Percentiles rank a stretch among this genome's conserved stretches.
phyloP scores from a whole-genome alignment of 1,284 basidiomycete species.

The Macrocystidia cucumis region DNA sequence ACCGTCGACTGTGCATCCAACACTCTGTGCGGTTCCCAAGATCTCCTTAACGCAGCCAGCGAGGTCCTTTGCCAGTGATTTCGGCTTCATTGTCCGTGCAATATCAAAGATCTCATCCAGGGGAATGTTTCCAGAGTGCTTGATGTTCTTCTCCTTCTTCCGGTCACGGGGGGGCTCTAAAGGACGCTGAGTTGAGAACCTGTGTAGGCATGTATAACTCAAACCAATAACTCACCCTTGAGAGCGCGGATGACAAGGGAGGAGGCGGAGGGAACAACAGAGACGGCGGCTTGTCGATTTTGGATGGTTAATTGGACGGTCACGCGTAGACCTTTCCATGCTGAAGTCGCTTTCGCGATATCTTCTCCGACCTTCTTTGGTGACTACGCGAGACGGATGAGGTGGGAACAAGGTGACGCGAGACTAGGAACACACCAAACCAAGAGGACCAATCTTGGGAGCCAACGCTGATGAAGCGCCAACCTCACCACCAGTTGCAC shows the following conservation, averaged over 20 bases:
- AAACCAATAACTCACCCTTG: constrained; percentile 60
- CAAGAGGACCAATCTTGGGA: constrained; percentile 99
- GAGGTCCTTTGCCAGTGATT: constrained; percentile 92
- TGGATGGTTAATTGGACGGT: constrained; percentile 99
- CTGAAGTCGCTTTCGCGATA: constrained; percentile 97
- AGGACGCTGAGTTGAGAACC: constrained; percentile 6
- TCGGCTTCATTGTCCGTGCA: constrained; percentile 93
- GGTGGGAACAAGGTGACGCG: constrained; percentile 6
- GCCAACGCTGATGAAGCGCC: constrained; percentile 98
- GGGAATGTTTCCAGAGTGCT: constrained; percentile 93
- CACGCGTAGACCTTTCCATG: constrained; percentile 99
- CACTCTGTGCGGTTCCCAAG: constrained; percentile 86
- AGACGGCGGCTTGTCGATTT: constrained; percentile 97
- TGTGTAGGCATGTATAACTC: neutral
- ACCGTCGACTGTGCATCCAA: constrained; percentile 97
- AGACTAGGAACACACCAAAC: constrained; percentile 69
- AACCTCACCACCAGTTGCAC: constrained; percentile 99
- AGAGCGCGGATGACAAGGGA: constrained; percentile 98
- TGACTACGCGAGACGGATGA: constrained; percentile 48
- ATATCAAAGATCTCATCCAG: constrained; percentile 95
- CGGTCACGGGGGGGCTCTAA: constrained; percentile 98
- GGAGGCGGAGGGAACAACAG: constrained; percentile 96
- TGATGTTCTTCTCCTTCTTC: constrained; percentile 99
- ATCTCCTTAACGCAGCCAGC: constrained; percentile 93
- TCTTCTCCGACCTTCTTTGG: constrained; percentile 99